These are phyloP conservation scores for Fimicolochytrium jonesii DNA, from an alignment of 192 early-diverging fungal genomes.

Conservation along the genomic window DNA sequence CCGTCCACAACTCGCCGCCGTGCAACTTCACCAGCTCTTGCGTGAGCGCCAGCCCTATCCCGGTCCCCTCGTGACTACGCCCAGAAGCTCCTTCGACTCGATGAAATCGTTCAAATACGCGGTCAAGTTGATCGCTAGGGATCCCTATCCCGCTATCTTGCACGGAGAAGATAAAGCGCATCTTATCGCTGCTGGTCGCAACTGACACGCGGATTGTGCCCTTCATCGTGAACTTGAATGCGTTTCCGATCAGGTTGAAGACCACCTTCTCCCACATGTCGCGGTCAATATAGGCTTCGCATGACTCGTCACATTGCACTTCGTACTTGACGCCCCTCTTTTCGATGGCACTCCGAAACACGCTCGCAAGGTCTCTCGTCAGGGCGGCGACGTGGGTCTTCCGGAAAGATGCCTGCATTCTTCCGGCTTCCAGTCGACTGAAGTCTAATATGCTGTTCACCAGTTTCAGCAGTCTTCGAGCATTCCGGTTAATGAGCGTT, in stretches of 20 bases:
- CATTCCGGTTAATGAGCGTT: constrained; percentile 46
- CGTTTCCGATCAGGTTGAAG: constrained; percentile 55
- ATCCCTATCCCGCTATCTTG: constrained; percentile 52
- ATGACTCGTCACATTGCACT: constrained; percentile 30
- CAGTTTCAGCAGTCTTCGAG: constrained; percentile 47
- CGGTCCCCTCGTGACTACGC: constrained; percentile 54
- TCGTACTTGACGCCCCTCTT: constrained; percentile 39
- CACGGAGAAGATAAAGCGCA: constrained; percentile 25
- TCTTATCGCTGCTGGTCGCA: constrained; percentile 27
- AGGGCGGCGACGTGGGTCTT: constrained; percentile 43
- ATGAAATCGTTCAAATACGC: constrained; percentile 59
- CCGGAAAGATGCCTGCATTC: constrained; percentile 47
- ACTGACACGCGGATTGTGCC: constrained; percentile 26
- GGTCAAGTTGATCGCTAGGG: constrained; percentile 36
- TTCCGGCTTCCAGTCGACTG: constrained; percentile 50
- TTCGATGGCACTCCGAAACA: constrained; percentile 52
- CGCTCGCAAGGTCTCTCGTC: constrained; percentile 44
- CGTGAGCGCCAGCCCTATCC: constrained; percentile 55
- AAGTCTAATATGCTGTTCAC: constrained; percentile 57
- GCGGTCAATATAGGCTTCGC: constrained; percentile 40
- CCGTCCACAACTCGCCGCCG: constrained; percentile 41
- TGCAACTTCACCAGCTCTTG: constrained; percentile 53
- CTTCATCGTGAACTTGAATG: constrained; percentile 45
- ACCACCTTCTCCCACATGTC: constrained; percentile 64
- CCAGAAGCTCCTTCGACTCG: constrained; percentile 50